phyloP scores from a whole-genome alignment of 805 yeast species.

The Candida xyloterini region DNA sequence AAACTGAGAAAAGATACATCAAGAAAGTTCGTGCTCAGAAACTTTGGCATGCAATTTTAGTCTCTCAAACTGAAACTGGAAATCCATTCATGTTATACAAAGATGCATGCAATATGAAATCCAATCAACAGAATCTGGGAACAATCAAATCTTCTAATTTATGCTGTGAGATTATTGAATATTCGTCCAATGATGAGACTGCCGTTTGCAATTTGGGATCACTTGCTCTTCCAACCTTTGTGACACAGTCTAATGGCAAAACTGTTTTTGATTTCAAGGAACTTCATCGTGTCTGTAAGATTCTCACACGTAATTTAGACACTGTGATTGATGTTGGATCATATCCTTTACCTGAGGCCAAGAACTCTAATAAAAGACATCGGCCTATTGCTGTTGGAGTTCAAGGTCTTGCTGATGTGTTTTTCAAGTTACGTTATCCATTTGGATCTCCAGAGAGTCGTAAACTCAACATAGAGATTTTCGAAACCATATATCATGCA shows the following conservation, averaged over 20 bases:
- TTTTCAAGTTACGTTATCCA: constrained; percentile 75
- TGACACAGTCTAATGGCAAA: constrained; percentile 41
- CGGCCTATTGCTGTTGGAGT: constrained; percentile 97
- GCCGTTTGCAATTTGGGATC: constrained; percentile 97
- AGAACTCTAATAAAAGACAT: constrained; percentile 70
- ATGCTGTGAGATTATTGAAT: constrained; percentile 93
- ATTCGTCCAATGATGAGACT: constrained; percentile 86
- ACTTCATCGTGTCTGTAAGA: constrained; percentile 75
- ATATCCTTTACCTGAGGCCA: constrained; percentile 82
- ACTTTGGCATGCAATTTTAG: constrained; percentile 84
- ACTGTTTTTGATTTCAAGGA: constrained; percentile 65
- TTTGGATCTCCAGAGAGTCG: constrained; percentile 83
- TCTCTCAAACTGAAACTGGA: constrained; percentile 95
- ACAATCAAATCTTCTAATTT: constrained; percentile 88
- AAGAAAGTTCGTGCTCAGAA: constrained; percentile 79
- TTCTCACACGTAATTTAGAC: constrained; percentile 75
- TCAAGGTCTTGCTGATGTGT: constrained; percentile 94
- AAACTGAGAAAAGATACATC: constrained; percentile 61
- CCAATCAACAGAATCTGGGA: constrained; percentile 91
- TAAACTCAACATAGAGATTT: constrained; percentile 74
- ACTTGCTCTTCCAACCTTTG: constrained; percentile 78
- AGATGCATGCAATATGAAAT: constrained; percentile 83
- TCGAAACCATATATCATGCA: constrained; percentile 94
- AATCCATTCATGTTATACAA: constrained; percentile 93
- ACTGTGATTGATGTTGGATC: constrained; percentile 77